Evolutionary conservation across 192 early-diverging fungal genomes (phyloP), one percentile per base, ranked within the genome.

Genomic region (Coemansia sp.): DNA sequence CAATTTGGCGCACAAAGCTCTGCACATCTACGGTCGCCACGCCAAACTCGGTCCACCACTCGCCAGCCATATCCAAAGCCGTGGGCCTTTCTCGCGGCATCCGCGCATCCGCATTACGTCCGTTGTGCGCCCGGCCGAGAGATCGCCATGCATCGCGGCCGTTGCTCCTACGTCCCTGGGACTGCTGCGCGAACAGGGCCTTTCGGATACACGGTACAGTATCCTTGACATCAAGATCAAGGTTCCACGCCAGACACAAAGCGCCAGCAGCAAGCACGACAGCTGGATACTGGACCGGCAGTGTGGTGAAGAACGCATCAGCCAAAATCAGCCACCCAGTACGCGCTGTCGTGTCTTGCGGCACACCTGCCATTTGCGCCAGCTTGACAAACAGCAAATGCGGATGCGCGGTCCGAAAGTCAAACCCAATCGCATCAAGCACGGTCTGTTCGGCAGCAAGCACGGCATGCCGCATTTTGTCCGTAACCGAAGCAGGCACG

Each of bases 391-490:
- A 73, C 32, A 86, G 81, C 69, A 84, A 75, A 61, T 91, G 89
- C 9, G 93, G 88, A 50, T 90, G 88, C 14, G 70, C 66, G 8
- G 91, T 84, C 51, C 89, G 88, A 68, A 94, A 94, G 65, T 92
- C 88, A 75, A 91, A 94, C 29, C 90, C 88, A 38, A 93, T 77
- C 3, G 87, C 86, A 58, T 92, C 90, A 29, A 94, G 69, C n/a
- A 94, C 70, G 64, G 85, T 66, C 61, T 87, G 83, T 58, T 94
- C 93, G 43, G 82, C 84, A 7, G 81, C 72, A 56, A 92, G 73
- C 14, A 94, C 84, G 1, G 76, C 72, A 17, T 81, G 68, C 49
- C 88, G 81, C 68, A 88, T 84, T 45, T 89, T 86, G 39, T 92
- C 91, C 15, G 86, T 86, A 24, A 84, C 79, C 75, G 89, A 53